Evolutionary conservation across 805 yeast genomes (phyloP), one percentile per base, ranked within the genome.

Genomic region (Kregervanrija fluxuum): DNA sequence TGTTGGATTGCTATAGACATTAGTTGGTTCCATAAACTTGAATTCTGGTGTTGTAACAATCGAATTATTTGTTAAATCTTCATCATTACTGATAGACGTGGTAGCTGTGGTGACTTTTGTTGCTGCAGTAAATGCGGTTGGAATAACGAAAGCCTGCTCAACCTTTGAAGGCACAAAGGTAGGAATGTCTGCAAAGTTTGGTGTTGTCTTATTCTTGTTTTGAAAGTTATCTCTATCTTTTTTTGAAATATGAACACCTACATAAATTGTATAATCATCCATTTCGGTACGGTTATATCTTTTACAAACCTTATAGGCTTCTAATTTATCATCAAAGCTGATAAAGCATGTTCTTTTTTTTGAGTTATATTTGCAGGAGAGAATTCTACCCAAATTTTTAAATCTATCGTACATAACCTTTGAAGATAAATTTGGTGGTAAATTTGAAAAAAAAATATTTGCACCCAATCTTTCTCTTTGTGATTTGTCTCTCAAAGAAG

Each of bases 381-480:
- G 50, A 10, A 64, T 54, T 14, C 51, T 53, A 8, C 65, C 66
- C 35, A 48, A 50, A 11, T 41, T 33, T 36, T 55, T 59, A 36
- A 62, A 60, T 33, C 48, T 49, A 30, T 64, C 65, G 42, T 54
- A 63, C 9, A 64, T 47, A 8, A 31, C 16, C 42, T 66, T 49
- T 10, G 66, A 56, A 11, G 57, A 67, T 34, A 70, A 50, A 11
- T 52, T 37, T 30, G 64, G 54, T 1, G 74, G 69, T 36, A 77
- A 57, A 42, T 74, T 71, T 5, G 77, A 65, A 44, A 77, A 61
- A 45, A 74, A 73, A 0, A 77, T 71, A 48, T 77, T 77, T 1
- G 77, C 70, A 1, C 80, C 80, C 35, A 73, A 54, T 41, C 57
- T 59, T 36, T 68, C 71, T 47, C 73, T 62, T 45, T 59, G 60